Conservation (phyloP, 768 basidiomycete species). For the Tricholoma sp. region DNA sequence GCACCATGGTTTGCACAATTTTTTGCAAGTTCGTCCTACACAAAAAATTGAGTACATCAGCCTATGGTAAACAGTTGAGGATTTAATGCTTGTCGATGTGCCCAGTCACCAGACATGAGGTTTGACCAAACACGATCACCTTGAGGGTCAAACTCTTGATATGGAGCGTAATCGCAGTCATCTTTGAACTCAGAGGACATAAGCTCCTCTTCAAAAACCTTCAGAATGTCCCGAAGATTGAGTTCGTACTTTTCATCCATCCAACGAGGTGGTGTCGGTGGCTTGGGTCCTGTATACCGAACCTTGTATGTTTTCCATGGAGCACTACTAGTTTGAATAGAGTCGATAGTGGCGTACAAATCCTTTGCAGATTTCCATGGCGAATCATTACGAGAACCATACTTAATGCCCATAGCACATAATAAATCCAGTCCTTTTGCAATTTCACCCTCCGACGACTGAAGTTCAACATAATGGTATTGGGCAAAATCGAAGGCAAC, state of each 20-base stretch:
- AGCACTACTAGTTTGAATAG: not conserved
- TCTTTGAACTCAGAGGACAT: not conserved
- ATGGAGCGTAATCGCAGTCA: not conserved
- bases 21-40: not conserved
- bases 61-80: not conserved
- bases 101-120: not conserved
- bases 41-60: not conserved
- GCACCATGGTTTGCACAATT: conserved; percentile 22
- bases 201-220: too few species aligned
- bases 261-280: not conserved
- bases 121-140: not conserved
- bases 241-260: not conserved
- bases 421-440: not conserved
- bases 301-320: not conserved
- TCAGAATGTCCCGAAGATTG: not conserved
- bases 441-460: not conserved
- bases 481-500: not conserved
- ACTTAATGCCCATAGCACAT: not conserved
- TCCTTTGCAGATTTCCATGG: not conserved
- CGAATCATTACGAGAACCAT: not conserved
- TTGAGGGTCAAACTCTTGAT: not conserved
- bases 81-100: not conserved
- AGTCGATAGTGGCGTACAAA: not conserved
- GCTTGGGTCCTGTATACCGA: not conserved
- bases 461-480: not conserved